phyloP scores from a whole-genome alignment of 2,329 filamentous ascomycete species.

The Ascochyta rabiei region DNA sequence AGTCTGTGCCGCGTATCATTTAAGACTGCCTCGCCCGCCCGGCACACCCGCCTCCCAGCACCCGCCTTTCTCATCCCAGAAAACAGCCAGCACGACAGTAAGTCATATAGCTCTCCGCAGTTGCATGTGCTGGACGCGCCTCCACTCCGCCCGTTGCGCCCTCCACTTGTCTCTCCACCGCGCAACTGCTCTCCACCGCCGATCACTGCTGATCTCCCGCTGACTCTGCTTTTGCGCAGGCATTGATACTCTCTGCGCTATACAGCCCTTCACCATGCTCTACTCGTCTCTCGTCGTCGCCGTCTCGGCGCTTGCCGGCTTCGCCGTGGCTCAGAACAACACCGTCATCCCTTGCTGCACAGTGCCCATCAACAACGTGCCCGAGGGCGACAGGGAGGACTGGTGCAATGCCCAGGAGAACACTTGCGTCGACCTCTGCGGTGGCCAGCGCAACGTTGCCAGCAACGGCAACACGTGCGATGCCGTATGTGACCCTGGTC shows the following conservation, averaged over 20 bases:
- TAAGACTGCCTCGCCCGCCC: slow-evolving; percentile 18
- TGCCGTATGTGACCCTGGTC: slow-evolving; percentile 53
- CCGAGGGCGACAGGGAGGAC: slow-evolving; percentile 43
- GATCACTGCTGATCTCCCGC: slow-evolving; percentile 27
- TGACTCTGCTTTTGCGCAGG: slow-evolving; percentile 35
- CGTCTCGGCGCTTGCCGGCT: slow-evolving; percentile 54
- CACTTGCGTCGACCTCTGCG: slow-evolving; percentile 66
- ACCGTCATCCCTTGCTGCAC: slow-evolving; percentile 46
- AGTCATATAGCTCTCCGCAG: slow-evolving; percentile 3
- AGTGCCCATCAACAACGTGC: slow-evolving; percentile 53
- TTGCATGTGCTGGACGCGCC: not conserved
- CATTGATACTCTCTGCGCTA: slow-evolving; percentile 46
- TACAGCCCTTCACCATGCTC: slow-evolving; percentile 51
- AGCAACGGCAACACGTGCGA: slow-evolving; percentile 62
- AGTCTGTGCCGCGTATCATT: slow-evolving; percentile 24
- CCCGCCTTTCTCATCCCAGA: slow-evolving; percentile 13
- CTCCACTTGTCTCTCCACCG: slow-evolving; percentile 1
- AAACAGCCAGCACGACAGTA: slow-evolving; percentile 17
- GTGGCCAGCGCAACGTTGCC: slow-evolving; percentile 48
- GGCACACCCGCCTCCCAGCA: slow-evolving; percentile 15
- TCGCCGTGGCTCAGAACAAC: slow-evolving; percentile 54
- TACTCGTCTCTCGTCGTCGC: slow-evolving; percentile 55
- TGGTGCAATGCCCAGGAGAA: slow-evolving; percentile 67
- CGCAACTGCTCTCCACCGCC: slow-evolving; percentile 15
- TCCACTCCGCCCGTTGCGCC: slow-evolving; percentile 14